Evolutionary conservation across 345 rosid species (phyloP), one percentile per base, ranked within the genome.

Genomic region (Cardiospermum halicacabum): DNA sequence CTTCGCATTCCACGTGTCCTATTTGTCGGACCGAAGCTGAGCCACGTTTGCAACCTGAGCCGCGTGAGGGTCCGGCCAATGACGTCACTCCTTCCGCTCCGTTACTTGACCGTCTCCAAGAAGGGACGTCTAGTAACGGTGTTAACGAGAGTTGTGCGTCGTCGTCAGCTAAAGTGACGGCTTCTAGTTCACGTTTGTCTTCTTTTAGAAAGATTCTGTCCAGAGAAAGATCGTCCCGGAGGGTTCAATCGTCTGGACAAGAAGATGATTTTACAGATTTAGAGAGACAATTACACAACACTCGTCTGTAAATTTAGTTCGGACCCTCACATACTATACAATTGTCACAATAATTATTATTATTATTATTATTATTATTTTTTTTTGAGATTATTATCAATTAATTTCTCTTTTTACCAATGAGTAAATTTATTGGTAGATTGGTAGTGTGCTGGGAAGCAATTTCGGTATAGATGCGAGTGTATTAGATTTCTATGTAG

Each of bases 21-120:
- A 65, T 89, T 57, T 92, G 98, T 74, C 82, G 98, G 3, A 66
- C 82, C 2, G 94, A 84, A 72, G 98, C 81, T 11, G 79, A 79
- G 82, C 96, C 96, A 2, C 37, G 69, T 74, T 66, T 60, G 60
- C 75, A 60, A 65, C 86, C 90, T 1, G 84, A 76, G 70, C 77
- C 82, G 5, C 66, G 80, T 12, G 85, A 76, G 72, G 71, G 76
- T 5, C 77, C 78, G 0, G 62, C 49, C 37, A 49, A 43, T 4
- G n/a, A n/a, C n/a, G 70, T 27, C 3, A 73, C 75, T 42, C 73
- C 83, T 2, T 70, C 79, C 1, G 75, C 85, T 24, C 82, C 79
- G 1, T 72, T 81, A 0, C 32, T 75, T 28, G 78, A 78, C 24
- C 53, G 68, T 2, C 30, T 68, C 51, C 28, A 34, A 53, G 82